phyloP scores from a whole-genome alignment of 345 rosid species.

The Boechera stricta region DNA sequence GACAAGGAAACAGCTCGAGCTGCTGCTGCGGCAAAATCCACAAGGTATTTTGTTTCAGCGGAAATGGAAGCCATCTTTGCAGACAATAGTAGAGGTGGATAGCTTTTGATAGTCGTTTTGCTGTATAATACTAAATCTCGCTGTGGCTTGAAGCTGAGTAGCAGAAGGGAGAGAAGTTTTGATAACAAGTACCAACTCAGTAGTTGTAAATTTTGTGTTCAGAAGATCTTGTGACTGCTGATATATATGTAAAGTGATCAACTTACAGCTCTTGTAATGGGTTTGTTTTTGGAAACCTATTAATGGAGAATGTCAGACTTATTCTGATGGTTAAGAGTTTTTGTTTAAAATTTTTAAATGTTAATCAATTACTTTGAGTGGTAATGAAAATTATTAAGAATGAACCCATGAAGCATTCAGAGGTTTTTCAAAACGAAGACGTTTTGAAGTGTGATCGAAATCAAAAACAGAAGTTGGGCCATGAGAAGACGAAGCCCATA shows the following conservation, averaged over 20 bases:
- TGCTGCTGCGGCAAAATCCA: constrained; percentile 41
- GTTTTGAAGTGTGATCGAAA: too few relatives aligned
- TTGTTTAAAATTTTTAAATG: not conserved
- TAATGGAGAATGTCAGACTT: constrained; percentile 20
- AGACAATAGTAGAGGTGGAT: constrained; percentile 53
- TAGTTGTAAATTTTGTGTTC: constrained; percentile 30
- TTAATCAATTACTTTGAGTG: not conserved
- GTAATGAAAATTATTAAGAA: not conserved
- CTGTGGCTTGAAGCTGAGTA: not conserved
- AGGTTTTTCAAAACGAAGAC: too few relatives aligned
- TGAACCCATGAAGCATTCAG: too few relatives aligned
- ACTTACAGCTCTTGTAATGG: constrained; percentile 11
- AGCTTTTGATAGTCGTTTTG: constrained; percentile 35
- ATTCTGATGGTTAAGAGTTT: not conserved
- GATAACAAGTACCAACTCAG: not conserved
- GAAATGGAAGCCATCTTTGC: constrained; percentile 68
- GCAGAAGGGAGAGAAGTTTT: constrained; percentile 20
- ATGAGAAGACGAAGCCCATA: too few relatives aligned
- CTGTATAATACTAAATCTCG: not conserved
- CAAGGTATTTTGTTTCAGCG: constrained; percentile 35
- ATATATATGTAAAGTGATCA: constrained; percentile 26
- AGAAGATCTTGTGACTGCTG: constrained; percentile 20
- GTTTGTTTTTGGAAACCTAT: constrained; percentile 33
- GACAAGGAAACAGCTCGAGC: constrained; percentile 56
- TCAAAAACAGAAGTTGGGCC: too few relatives aligned